phyloP scores from a whole-genome alignment of 2,329 filamentous ascomycete genomes.

The Penicillium sp. region DNA sequence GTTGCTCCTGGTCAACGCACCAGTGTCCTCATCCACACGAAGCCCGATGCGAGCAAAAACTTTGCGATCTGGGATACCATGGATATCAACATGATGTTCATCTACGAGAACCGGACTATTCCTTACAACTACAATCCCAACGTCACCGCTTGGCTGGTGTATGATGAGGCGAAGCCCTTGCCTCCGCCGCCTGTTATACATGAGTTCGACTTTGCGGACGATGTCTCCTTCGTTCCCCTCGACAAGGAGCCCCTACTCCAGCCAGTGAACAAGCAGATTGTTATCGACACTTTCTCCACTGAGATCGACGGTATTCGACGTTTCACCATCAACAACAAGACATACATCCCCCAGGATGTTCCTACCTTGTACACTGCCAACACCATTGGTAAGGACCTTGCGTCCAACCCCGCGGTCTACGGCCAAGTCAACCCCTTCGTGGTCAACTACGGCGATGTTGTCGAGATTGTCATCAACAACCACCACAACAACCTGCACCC shows the following conservation, averaged over 20 bases:
- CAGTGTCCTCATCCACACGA: constrained; percentile 60
- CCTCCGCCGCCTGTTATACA: constrained; percentile 58
- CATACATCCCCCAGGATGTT: constrained; percentile 73
- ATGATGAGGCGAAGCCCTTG: constrained; percentile 51
- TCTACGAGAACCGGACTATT: constrained; percentile 44
- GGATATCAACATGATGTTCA: constrained; percentile 59
- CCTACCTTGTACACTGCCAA: constrained; percentile 78
- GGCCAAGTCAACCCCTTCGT: constrained; percentile 70
- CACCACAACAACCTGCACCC: constrained; percentile 44
- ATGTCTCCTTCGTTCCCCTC: constrained; percentile 44
- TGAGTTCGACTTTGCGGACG: constrained; percentile 70
- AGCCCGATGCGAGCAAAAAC: constrained; percentile 62
- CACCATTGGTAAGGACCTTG: constrained; percentile 54
- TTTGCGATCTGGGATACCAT: constrained; percentile 70
- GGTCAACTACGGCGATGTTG: constrained; percentile 60
- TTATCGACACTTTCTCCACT: constrained; percentile 59
- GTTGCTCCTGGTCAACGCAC: constrained; percentile 68
- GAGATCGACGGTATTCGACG: constrained; percentile 64
- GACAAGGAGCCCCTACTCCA: constrained; percentile 30
- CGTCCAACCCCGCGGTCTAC: constrained; percentile 63
- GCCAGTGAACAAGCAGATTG: constrained; percentile 34
- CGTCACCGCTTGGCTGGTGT: constrained; percentile 52
- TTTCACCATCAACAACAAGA: constrained; percentile 74
- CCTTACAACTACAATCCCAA: constrained; percentile 67
- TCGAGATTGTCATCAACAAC: constrained; percentile 43